These are phyloP conservation scores for Chalciporus chontae DNA, from an alignment of 768 basidiomycete species.

Conservation along the genomic window DNA sequence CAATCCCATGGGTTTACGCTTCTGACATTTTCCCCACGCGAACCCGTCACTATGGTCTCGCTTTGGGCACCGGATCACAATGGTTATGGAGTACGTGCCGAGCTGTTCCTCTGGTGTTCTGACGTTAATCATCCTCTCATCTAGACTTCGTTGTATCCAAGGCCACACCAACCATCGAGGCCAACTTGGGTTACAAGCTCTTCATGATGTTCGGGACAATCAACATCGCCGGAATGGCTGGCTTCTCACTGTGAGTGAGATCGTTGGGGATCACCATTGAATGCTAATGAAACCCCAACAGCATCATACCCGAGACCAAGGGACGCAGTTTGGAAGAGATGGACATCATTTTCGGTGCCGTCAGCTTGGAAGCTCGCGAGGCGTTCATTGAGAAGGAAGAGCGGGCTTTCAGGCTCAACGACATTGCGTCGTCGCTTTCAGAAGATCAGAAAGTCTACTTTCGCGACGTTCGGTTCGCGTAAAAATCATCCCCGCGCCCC, in stretches of 20 bases:
- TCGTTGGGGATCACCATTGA: too few species aligned
- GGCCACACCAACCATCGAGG: slow-evolving; percentile 61
- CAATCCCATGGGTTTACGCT: slow-evolving; percentile 64
- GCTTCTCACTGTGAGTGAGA: slow-evolving; percentile 57
- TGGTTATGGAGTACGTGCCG: slow-evolving; percentile 67
- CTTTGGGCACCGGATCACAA: slow-evolving; percentile 71
- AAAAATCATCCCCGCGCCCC: too few species aligned
- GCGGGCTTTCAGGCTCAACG: slow-evolving; percentile 19
- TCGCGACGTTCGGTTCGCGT: too few species aligned
- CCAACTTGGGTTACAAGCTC: slow-evolving; percentile 64
- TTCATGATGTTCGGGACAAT: slow-evolving; percentile 77
- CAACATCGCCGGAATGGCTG: slow-evolving; percentile 67
- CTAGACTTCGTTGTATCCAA: slow-evolving; percentile 71
- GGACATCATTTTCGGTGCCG: slow-evolving; percentile 57
- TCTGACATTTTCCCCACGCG: slow-evolving; percentile 86
- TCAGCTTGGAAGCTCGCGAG: slow-evolving; percentile 52
- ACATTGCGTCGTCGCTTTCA: slow-evolving; percentile 7
- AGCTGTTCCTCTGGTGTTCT: too few species aligned
- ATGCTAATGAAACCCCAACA: slow-evolving; percentile 14
- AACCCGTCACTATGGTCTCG: slow-evolving; percentile 77
- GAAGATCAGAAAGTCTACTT: slow-evolving; percentile 7
- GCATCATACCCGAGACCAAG: slow-evolving; percentile 61
- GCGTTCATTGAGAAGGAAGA: slow-evolving; percentile 49
- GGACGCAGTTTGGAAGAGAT: slow-evolving; percentile 53
- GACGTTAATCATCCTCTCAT: neutral